Evolutionary conservation across 1,139 yeast genomes (phyloP).

Genomic region (Schwanniomyces etchellsii): DNA sequence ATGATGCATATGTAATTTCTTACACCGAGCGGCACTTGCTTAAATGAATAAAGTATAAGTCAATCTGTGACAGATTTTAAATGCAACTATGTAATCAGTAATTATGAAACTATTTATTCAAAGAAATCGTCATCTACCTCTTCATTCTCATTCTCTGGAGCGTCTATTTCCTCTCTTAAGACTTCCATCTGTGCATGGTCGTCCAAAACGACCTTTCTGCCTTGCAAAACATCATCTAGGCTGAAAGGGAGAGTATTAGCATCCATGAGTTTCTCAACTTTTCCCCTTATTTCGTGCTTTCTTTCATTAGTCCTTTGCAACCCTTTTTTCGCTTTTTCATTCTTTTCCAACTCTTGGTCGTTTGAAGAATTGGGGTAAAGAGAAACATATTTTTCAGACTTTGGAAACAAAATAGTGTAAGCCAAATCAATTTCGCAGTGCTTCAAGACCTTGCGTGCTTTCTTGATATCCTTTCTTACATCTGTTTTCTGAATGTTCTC

Average conservation of each 20-base stretch:
- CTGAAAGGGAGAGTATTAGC: conserved; percentile 51
- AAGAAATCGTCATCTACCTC: conserved; percentile 37
- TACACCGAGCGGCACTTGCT: conserved; percentile 19
- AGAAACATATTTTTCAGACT: conserved; percentile 73
- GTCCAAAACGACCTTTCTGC: conserved; percentile 31
- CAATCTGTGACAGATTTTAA: not conserved
- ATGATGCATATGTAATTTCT: conserved; percentile 60
- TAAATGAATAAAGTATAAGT: too few relatives aligned
- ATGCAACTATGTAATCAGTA: not conserved
- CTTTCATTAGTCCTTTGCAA: conserved; percentile 42
- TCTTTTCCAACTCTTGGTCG: conserved; percentile 12
- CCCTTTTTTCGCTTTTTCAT: conserved; percentile 42
- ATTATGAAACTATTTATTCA: conserved; percentile 15
- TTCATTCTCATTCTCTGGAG: conserved; percentile 24
- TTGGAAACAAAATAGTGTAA: conserved; percentile 75
- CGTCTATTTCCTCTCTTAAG: conserved; percentile 32
- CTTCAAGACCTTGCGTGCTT: conserved; percentile 44
- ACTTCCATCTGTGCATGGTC: conserved; percentile 10
- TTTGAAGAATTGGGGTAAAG: conserved; percentile 50
- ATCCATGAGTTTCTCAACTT: conserved; percentile 45
- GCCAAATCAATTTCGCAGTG: conserved; percentile 70
- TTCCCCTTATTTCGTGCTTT: conserved; percentile 45
- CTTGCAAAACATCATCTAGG: conserved; percentile 51
- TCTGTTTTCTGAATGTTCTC: conserved; percentile 35
- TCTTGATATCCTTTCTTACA: conserved; percentile 48